Conservation (phyloP, 2,329 filamentous ascomycete genomes). For the Macrophomina tecta region DNA sequence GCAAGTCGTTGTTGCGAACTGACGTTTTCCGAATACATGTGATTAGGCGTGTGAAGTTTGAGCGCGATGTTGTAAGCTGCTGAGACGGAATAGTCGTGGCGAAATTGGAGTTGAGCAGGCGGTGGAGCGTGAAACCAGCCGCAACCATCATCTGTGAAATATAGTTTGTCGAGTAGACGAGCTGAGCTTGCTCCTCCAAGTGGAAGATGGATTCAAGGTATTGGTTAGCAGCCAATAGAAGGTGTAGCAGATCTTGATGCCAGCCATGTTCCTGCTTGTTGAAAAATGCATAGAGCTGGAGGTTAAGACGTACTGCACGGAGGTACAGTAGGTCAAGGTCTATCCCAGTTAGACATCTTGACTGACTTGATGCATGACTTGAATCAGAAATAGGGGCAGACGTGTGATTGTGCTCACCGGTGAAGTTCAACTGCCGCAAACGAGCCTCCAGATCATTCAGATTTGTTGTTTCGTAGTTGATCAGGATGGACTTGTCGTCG, state of each 20-base stretch:
- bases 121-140: conserved; percentile 76
- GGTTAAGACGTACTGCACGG: conserved; percentile 74
- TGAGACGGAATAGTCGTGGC: conserved; percentile 68
- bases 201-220: conserved; percentile 68
- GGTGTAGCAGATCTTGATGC: conserved; percentile 71
- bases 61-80: conserved; percentile 62
- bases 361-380: conserved; percentile 9
- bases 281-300: conserved; percentile 81
- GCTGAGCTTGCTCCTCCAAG: conserved; percentile 60
- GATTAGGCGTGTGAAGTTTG: conserved; percentile 74
- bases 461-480: conserved; percentile 28
- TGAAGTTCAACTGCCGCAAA: conserved; percentile 27
- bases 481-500: conserved; percentile 29
- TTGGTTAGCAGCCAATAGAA: conserved; percentile 73
- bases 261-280: conserved; percentile 57
- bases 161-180: conserved; percentile 75
- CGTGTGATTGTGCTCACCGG: conserved; percentile 22
- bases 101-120: conserved; percentile 78
- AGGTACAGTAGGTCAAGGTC: conserved; percentile 66
- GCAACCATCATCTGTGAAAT: conserved; percentile 87
- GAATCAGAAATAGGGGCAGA: neutral
- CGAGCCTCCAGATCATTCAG: conserved; percentile 28
- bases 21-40: conserved; percentile 73
- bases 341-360: conserved; percentile 32
- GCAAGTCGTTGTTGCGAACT: conserved; percentile 77